Conservation (phyloP, 2,329 filamentous ascomycete genomes). For the Alternaria rosae region DNA sequence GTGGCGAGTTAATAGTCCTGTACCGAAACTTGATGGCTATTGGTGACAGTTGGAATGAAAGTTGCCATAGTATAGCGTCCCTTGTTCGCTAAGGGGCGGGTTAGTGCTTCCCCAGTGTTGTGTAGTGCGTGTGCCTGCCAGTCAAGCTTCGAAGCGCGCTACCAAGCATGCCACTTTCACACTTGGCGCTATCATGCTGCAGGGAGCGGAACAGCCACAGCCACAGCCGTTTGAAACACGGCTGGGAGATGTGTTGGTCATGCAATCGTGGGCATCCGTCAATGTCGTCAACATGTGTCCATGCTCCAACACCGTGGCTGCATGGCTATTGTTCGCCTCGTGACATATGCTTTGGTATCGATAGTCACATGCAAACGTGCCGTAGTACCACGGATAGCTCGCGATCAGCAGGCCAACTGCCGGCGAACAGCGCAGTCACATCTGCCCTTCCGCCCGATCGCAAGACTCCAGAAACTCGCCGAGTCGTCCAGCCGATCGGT, state of each 20-base stretch:
- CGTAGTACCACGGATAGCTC: background rate
- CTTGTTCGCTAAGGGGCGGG: slow-evolving; percentile 6
- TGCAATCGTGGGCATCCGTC: slow-evolving; percentile 5
- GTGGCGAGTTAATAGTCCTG: background rate
- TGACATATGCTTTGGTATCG: background rate
- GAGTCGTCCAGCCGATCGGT: background rate
- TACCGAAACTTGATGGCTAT: slow-evolving; percentile 1
- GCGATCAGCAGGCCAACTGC: background rate
- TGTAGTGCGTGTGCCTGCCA: slow-evolving; percentile 25
- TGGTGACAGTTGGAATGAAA: slow-evolving; percentile 22
- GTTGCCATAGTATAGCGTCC: slow-evolving; percentile 2
- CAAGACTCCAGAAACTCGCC: background rate
- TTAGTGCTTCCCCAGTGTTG: slow-evolving; percentile 3
- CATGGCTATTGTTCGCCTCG: background rate
- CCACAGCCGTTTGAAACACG: slow-evolving; percentile 28
- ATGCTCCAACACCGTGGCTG: background rate
- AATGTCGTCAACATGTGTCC: background rate
- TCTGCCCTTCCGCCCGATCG: background rate
- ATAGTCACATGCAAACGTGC: background rate
- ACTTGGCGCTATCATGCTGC: slow-evolving; percentile 34
- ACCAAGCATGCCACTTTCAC: slow-evolving; percentile 36
- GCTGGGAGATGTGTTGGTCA: background rate
- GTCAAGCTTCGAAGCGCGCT: slow-evolving; percentile 30
- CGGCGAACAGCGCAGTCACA: background rate
- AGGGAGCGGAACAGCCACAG: slow-evolving; percentile 27